Evolutionary conservation across 1,284 basidiomycete genomes (phyloP), one percentile per base, ranked within the genome.

Genomic region (Boletus hoseneyae): DNA sequence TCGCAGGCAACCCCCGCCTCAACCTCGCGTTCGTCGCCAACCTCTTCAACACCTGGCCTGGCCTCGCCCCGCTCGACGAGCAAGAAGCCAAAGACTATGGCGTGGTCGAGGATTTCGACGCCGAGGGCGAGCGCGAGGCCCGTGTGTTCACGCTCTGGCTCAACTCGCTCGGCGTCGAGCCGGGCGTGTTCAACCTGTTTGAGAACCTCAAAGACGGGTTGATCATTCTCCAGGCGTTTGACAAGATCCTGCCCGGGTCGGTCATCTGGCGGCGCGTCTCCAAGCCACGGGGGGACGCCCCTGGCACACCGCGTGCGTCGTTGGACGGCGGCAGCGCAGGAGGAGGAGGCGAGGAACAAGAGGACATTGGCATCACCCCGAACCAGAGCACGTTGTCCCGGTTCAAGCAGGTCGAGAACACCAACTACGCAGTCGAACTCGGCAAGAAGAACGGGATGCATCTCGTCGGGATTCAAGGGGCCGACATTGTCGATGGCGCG

Each of bases 11-110:
- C 69, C 94, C 94, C n/a, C 94, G 96, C 65, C 80, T 99, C 42
- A 99, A 99, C 72, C 86, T 99, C 53, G 96, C 97, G 4, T 99
- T 98, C 68, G 96, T 98, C 49, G 96, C 97, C 42, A 95, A 97
- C 70, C 80, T 99, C 47, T 99, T 99, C 83, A 99, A 99, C 78
- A 98, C 93, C 2, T 88, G 92, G 74, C 96, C 96, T 0, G 90
- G 93, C 0, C 84, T 96, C 27, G 94, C 82, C 56, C 95, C 95
- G 3, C 80, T 98, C 39, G 93, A 97, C 63, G 93, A 95, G 66
- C 84, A 94, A 64, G 87, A 90, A 65, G 85, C 83, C 10, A 87
- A 89, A 61, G 84, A 88, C 58, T 89, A 88, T 56, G 83, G 90
- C 64, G 85, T 80, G 6, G 83, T 98, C 36, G 96, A 98, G 66